Evolutionary conservation across 768 basidiomycete species (phyloP), one percentile per base, ranked within the genome.

Genomic region (Exsudoporus frostii): DNA sequence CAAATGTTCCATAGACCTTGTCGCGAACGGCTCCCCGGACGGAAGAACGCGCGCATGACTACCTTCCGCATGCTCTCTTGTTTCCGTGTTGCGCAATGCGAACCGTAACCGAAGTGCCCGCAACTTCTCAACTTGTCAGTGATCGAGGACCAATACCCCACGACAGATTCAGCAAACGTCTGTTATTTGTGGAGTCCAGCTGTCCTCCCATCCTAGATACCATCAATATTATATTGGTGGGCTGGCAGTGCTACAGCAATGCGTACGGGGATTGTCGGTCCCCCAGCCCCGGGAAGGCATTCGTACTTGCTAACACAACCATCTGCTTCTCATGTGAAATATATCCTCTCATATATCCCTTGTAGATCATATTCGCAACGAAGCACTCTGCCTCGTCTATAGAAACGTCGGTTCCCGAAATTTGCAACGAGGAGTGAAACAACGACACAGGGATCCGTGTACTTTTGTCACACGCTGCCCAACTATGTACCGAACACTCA

Each of bases 311-410:
- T 41, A 98, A 69, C 6, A 99, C 97, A 5, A 98, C 92, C 82
- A 88, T 92, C 74, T 91, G 89, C 70, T 90, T 90, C 65, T 90
- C 91, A 64, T 99, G 97, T 45, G 92, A 93, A 62, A 99, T 94
- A 71, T 98, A 99, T 9, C 97, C 97, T 46, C 90, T 81, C 72
- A 98, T 86, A 68, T 86, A 91, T 19, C 90, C 90, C 73, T 87
- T 91, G 74, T 88, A 93, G 40, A 98, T 90, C 90, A 96, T 89
- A 66, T 95, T 95, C 27, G 94, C 93, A 8, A 97, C 83, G 47
- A 94, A 80, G 69, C 94, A 97, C 70, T 98, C 94, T 2, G 91
- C 90, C 69, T 96, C 94, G 59, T 90, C 93, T 54, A 76, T 65
- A 8, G 84, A 76, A 22, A 90, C 82, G 11, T 85, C 80, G 54